Evolutionary conservation across 1,284 basidiomycete species (phyloP), one percentile per base, ranked within the genome.

Genomic region (Pholiota adiposa): DNA sequence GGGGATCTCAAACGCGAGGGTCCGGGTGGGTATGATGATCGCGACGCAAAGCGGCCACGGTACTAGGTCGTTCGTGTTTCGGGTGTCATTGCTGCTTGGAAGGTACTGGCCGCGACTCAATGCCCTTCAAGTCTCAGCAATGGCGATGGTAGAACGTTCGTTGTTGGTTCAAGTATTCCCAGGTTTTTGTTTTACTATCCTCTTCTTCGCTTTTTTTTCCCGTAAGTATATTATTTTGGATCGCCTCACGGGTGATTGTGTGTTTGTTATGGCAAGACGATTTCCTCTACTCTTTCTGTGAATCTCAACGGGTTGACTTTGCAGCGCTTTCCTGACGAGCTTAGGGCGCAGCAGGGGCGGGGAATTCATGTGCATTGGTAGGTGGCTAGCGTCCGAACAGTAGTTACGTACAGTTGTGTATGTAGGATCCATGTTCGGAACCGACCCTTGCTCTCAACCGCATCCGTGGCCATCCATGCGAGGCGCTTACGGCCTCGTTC

Each of bases 31-130:
- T 88, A 84, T 74, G 91, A 92, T 69, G 92, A 93, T 75, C 85
- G 91, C 65, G 90, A 93, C 67, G 69, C 82, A 43, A 94, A 94
- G 77, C 88, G 92, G 70, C 86, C 88, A 69, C 85, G 92, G 69
- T 93, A 92, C 74, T 93, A 86, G 80, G 46, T 63, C 36, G 51
- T 38, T 59, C 34, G 53, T 19, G 34, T 56, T 59, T 55, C 53
- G 54, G 61, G 48, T 56, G 56, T 41, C 34, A 41, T 41, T 38
- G 14, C 29, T 51, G 58, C 46, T 59, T 58, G 46, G 48, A 63
- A 65, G 64, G 65, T 69, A 64, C 65, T 59, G 63, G 67, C 57
- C 64, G 38, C 31, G 27, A 66, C 56, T 57, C 54, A 60, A 54
- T 49, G 48, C 54, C 57, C 49, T 51, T 65, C 60, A 56, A 63